Percentiles rank a stretch among this genome's conserved stretches.
Conservation (phyloP, 2,329 filamentous ascomycete genomes). For the Metarhizium robertsii region DNA sequence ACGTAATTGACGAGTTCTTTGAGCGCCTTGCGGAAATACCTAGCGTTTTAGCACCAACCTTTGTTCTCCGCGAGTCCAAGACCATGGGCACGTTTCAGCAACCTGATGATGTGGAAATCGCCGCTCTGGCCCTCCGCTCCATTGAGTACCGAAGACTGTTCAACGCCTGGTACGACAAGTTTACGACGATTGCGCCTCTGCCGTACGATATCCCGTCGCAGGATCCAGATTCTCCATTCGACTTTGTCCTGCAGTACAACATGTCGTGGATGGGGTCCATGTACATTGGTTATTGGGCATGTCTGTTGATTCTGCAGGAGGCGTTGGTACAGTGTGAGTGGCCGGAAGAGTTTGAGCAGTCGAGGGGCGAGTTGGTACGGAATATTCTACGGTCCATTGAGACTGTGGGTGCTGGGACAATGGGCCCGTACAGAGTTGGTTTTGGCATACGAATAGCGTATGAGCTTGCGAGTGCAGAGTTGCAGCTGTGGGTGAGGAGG, state of each 20-base stretch:
- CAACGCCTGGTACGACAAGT: slow-evolving; percentile 21
- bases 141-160: slow-evolving; percentile 20
- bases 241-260: slow-evolving; percentile 21
- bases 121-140: slow-evolving; percentile 19
- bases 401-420: slow-evolving; percentile 23
- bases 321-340: slow-evolving; percentile 22
- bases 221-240: slow-evolving; percentile 22
- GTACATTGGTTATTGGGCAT: slow-evolving; percentile 28
- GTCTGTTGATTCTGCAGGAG: slow-evolving; percentile 30
- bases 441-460: slow-evolving; percentile 28
- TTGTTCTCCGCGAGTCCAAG: slow-evolving; percentile 20
- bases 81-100: slow-evolving; percentile 10
- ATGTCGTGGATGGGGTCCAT: slow-evolving; percentile 25
- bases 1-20: slow-evolving; percentile 24
- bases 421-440: slow-evolving; percentile 29
- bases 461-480: slow-evolving; percentile 25
- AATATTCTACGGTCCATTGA: slow-evolving; percentile 29
- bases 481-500: slow-evolving; percentile 24
- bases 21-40: slow-evolving; percentile 24
- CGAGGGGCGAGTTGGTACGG: slow-evolving; percentile 17
- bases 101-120: slow-evolving; percentile 19
- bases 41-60: slow-evolving; percentile 21
- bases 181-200: slow-evolving; percentile 13
- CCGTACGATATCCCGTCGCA: slow-evolving; percentile 18
- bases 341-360: slow-evolving; percentile 15